Evolutionary conservation across 2,329 filamentous ascomycete genomes (phyloP), one percentile per base, ranked within the genome.

Genomic region (Diaporthe citrichinensis): DNA sequence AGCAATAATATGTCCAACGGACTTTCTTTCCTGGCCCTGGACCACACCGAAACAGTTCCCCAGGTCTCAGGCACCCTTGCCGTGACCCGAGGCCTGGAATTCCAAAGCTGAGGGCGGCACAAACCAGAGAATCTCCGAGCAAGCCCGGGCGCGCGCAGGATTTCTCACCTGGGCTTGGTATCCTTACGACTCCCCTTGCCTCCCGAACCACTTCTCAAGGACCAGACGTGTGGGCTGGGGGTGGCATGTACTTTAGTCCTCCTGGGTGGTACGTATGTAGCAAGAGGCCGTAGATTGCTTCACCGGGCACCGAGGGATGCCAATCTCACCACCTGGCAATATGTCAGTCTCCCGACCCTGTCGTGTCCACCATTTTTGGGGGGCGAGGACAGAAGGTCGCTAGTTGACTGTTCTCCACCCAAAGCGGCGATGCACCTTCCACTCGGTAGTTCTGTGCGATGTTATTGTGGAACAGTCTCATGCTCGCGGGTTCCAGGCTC

Each of bases 51-150:
- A 69, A 69, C 65, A 69, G 49, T 69, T 41, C 65, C 65, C 65
- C 65, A 55, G 65, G 65, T 69, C 65, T 69, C 65, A 69, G 65
- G 65, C 23, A 69, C 49, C 65, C 65, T 55, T 69, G 65, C 65
- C 65, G 49, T 39, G 31, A 41, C n/a, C 65, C 65, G 34, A 69
- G 65, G 49, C 25, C 65, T 69, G 65, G 49, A 69, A 69, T 55
- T 53, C 49, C n/a, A 51, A 39, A 41, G 49, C 20, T 39, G 34
- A 53, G 49, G 23, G 46, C n/a, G 59, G 34, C 65, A 25, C 65
- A 55, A 28, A 28, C 23, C 65, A 69, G 34, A 69, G 65, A 69
- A 69, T 55, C 65, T 69, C 65, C 65, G 65, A 55, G 65, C 49
- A 12, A 69, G 65, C 65, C 65, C 65, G 65, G 65, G 65, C 65